phyloP scores from a whole-genome alignment of 352 stramenopile genomes.

The Pythium folliculosum region DNA sequence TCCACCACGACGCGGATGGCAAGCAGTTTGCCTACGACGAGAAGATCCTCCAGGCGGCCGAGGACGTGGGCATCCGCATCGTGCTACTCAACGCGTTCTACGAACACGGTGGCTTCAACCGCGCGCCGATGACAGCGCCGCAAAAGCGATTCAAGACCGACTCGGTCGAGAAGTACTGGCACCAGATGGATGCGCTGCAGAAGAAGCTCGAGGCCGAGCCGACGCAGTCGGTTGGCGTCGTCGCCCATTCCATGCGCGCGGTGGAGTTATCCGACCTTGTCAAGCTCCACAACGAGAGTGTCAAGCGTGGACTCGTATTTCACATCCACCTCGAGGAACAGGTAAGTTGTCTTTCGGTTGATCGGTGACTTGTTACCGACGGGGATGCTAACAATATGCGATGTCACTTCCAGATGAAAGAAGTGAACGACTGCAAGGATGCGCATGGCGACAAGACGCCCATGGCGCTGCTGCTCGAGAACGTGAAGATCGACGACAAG shows the following conservation, averaged over 20 bases:
- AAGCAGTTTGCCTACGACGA: constrained; percentile 71
- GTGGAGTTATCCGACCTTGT: constrained; percentile 63
- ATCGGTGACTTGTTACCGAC: background rate
- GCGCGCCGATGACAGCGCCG: constrained; percentile 54
- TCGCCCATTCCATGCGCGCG: constrained; percentile 76
- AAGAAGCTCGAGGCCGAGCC: constrained; percentile 28
- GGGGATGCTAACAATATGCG: background rate
- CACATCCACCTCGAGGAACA: constrained; percentile 26
- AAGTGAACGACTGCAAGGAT: constrained; percentile 76
- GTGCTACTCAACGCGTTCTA: constrained; percentile 81
- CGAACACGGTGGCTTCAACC: constrained; percentile 66
- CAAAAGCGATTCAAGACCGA: constrained; percentile 77
- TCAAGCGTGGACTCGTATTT: constrained; percentile 41
- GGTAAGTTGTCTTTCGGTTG: background rate
- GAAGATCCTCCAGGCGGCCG: constrained; percentile 61
- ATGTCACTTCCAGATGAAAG: constrained; percentile 41
- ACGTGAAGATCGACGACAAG: constrained; percentile 67
- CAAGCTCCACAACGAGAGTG: constrained; percentile 66
- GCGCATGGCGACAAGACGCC: constrained; percentile 54
- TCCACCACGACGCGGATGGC: constrained; percentile 61
- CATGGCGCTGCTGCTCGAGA: constrained; percentile 67
- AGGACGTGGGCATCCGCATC: constrained; percentile 68
- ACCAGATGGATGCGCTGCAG: constrained; percentile 61
- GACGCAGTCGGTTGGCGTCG: constrained; percentile 68
- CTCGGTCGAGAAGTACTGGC: constrained; percentile 67